phyloP scores from a whole-genome alignment of 768 basidiomycete genomes.

The Mrakia gelida region DNA sequence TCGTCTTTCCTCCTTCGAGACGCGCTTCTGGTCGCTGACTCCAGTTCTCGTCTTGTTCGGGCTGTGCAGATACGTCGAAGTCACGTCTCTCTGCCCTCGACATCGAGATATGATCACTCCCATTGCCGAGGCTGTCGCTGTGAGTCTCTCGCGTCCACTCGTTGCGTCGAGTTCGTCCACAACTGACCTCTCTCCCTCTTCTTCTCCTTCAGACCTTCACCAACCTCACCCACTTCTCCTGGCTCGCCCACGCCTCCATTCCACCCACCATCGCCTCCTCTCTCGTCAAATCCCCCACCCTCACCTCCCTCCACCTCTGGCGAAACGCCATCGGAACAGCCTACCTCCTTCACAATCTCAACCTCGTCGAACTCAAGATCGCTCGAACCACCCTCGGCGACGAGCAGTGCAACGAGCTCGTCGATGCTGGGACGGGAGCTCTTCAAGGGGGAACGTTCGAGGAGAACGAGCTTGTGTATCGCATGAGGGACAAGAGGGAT shows the following conservation, averaged over 20 bases:
- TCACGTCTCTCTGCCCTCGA: neutral
- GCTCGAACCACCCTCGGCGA: neutral
- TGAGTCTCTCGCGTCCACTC: neutral
- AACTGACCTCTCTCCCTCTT: neutral
- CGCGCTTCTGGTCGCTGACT: neutral
- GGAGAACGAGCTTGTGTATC: neutral
- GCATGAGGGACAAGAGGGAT: neutral
- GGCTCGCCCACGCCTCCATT: neutral
- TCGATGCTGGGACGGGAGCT: neutral
- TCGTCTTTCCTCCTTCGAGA: neutral
- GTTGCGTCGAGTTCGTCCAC: neutral
- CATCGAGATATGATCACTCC: neutral
- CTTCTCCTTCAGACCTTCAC: neutral
- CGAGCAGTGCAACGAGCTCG: neutral
- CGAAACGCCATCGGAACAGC: neutral
- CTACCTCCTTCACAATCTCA: neutral
- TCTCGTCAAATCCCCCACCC: neutral
- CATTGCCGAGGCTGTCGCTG: neutral
- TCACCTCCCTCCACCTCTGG: neutral
- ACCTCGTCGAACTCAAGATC: neutral
- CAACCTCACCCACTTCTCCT: neutral
- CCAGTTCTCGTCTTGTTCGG: neutral
- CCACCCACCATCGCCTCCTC: neutral
- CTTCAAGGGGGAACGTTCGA: neutral
- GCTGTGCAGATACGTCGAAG: neutral